Evolutionary conservation across 2,329 filamentous ascomycete species (phyloP).

Genomic region (Fusarium xyrophilum): DNA sequence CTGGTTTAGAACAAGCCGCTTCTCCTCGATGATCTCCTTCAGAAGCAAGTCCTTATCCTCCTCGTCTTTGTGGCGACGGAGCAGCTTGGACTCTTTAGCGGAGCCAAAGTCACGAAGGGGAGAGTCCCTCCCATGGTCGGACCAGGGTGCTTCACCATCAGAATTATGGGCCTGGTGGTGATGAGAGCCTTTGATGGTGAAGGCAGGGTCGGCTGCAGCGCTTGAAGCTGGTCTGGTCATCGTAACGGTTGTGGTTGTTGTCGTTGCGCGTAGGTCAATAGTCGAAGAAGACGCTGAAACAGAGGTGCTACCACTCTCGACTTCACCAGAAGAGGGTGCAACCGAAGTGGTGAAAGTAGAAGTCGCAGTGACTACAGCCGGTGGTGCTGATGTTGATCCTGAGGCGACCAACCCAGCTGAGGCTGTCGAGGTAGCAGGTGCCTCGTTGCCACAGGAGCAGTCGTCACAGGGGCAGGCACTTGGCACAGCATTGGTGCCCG

Average conservation of each 20-base stretch:
- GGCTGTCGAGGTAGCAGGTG: not conserved
- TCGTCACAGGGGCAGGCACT: not conserved
- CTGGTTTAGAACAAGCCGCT: not conserved
- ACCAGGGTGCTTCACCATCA: not conserved
- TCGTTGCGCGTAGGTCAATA: not conserved
- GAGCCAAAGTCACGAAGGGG: not conserved
- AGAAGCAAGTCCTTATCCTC: not conserved
- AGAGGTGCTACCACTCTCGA: not conserved
- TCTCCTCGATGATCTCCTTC: not conserved
- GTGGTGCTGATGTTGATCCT: not conserved
- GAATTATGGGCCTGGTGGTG: not conserved
- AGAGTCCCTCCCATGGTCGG: not conserved
- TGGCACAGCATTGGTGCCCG: not conserved
- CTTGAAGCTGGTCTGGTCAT: not conserved
- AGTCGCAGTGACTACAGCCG: not conserved
- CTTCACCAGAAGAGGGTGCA: not conserved
- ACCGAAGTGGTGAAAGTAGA: not conserved
- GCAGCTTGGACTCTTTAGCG: not conserved
- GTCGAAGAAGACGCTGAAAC: not conserved
- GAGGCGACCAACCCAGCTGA: not conserved
- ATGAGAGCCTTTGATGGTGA: not conserved
- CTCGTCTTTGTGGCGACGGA: not conserved
- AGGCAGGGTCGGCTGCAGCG: not conserved
- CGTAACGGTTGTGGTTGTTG: slow-evolving; percentile 15
- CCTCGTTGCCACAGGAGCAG: not conserved